Base-by-base conservation (phyloP, 257 asterid species). In the Ophiorrhiza pumila region DNA sequence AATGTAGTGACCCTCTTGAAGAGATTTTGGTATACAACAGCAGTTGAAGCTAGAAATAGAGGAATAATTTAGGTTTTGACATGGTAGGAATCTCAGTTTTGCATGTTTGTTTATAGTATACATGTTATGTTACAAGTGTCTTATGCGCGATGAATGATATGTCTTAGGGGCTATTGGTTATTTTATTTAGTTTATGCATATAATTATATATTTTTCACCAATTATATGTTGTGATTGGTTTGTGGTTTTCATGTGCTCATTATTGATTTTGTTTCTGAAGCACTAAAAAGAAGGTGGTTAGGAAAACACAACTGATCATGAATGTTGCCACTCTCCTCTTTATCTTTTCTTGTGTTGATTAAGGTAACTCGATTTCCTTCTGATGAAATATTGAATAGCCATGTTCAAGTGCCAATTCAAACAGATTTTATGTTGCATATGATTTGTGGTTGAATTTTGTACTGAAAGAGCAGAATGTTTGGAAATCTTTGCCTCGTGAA, bases 11-110 rank as follows among this genome's bases (percentile, higher is more conserved):
- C 52, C 31, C 75, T 76, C 74, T 62, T 68, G 77, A 77, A 69
- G 71, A 84, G 79, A 65, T 80, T 80, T 83, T 80, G 81, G 57
- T 82, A 80, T 76, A 77, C 81, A 74, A 77, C 81, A 74, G 65
- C 77, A 78, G 78, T 80, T 76, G 49, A 77, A 80, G 75, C 69
- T 87, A 83, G 85, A 76, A 56, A 55, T 79, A 71, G 79, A 70
- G 80, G 72, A 37, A 29, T 74, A 61, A 71, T 64, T 46, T 57
- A 32, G 71, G 70, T 69, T 66, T 77, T 79, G 71, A 75, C 79
- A 68, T 29, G 50, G 60, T 78, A 83, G 79, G 72, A 39, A 27
- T 80, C 80, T 78, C 52, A 76, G 70, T 23, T 71, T 79, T 77
- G 70, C 39, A 68, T 76, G 50, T 42, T 59, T 75, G 74, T 64